Conservation (phyloP, 257 asterid genomes). For the Ophiorrhiza pumila region DNA sequence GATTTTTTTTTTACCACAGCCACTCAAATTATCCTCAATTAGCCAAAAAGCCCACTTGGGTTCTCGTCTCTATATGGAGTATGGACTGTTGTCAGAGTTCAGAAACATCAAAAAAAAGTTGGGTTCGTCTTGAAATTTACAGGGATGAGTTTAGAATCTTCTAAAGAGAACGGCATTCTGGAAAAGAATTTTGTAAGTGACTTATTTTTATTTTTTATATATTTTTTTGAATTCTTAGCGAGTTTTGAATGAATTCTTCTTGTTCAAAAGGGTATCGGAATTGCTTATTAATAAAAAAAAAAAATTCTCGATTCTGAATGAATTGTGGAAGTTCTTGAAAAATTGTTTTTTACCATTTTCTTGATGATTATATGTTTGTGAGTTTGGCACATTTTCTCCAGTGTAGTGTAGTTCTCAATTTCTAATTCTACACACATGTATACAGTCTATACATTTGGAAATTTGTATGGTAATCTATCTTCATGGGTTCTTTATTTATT, state of each 20-base stretch:
- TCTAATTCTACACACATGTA: neutral
- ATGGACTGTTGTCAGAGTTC: constrained; percentile 13
- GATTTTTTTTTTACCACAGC: constrained; percentile 1
- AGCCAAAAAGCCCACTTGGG: constrained; percentile 3
- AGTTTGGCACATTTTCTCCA: neutral
- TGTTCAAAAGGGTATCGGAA: neutral
- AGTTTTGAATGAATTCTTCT: neutral
- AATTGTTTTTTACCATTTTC: neutral
- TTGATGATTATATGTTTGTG: neutral
- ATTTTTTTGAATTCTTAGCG: neutral
- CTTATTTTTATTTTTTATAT: neutral
- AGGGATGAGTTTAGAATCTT: constrained; percentile 16
- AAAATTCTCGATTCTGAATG: neutral
- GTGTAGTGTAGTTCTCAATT: neutral
- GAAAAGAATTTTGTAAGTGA: constrained; percentile 7
- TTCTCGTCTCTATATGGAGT: constrained; percentile 16
- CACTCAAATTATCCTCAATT: neutral
- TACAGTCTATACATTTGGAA: neutral
- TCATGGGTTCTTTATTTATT: neutral
- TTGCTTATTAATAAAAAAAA: neutral
- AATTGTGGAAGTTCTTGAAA: neutral
- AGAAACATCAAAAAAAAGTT: neutral
- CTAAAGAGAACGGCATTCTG: constrained; percentile 20
- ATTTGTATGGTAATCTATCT: neutral
- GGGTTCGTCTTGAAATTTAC: constrained; percentile 5